Conservation (phyloP, 805 yeast genomes). For the Wickerhamomyces mucosus region DNA sequence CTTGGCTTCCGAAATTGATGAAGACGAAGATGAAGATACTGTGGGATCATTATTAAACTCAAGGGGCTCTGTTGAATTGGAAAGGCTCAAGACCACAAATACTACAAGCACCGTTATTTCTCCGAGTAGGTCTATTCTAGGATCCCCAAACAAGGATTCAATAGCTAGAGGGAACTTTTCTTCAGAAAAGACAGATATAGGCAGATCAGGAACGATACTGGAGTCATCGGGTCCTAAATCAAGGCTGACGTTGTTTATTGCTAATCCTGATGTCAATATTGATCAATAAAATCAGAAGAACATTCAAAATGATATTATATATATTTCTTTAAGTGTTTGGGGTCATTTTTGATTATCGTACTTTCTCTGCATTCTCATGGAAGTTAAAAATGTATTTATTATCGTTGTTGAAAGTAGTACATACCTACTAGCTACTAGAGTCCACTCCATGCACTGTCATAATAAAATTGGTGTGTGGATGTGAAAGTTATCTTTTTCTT, state of each 20-base stretch:
- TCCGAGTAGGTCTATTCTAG: constrained; percentile 5
- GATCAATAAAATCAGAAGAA: constrained; percentile 23
- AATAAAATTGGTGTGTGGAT: no score
- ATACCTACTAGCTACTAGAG: no score
- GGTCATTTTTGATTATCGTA: no score
- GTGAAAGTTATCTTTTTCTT: no score
- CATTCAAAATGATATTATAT: no score
- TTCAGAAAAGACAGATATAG: constrained; percentile 12
- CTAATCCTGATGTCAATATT: constrained; percentile 47
- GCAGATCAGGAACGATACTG: constrained; percentile 27
- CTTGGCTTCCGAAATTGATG: constrained; percentile 70
- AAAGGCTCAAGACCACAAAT: constrained; percentile 8
- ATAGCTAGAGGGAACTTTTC: constrained; percentile 6
- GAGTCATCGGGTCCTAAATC: constrained; percentile 22
- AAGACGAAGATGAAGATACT: constrained; percentile 31
- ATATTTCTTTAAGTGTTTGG: no score
- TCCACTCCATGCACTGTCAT: no score
- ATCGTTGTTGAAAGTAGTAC: no score
- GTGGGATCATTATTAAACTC: constrained; percentile 1
- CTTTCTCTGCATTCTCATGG: no score
- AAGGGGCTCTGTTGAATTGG: constrained; percentile 11
- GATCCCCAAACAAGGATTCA: constrained; percentile 6
- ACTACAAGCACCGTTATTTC: constrained; percentile 2
- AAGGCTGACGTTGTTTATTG: constrained; percentile 39
- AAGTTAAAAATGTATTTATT: no score